A percentile compares a stretch with the other conserved stretches of the same genome.
Conservation (phyloP, 2,329 filamentous ascomycete genomes). For the Claviceps lovelessii region DNA sequence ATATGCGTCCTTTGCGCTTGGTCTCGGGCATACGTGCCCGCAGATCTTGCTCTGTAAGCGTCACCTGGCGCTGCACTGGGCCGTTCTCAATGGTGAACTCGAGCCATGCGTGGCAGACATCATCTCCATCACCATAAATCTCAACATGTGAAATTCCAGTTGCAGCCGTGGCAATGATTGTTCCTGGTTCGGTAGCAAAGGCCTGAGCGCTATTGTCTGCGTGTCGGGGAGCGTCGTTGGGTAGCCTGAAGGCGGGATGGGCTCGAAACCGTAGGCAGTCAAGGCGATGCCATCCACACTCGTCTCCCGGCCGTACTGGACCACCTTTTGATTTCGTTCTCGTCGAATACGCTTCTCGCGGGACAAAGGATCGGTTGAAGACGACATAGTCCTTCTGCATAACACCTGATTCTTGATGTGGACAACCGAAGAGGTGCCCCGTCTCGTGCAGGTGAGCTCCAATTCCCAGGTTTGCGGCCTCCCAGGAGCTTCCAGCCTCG, state of each 20-base stretch:
- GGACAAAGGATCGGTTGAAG: slow-evolving; percentile 70
- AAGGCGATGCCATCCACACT: slow-evolving; percentile 83
- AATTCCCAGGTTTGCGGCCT: slow-evolving; percentile 86
- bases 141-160: slow-evolving; percentile 79
- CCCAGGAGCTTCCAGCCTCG: slow-evolving; percentile 83
- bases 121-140: slow-evolving; percentile 65
- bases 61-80: slow-evolving; percentile 54
- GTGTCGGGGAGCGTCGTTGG: slow-evolving; percentile 51
- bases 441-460: slow-evolving; percentile 86
- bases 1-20: slow-evolving; percentile 57
- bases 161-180: slow-evolving; percentile 60
- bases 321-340: slow-evolving; percentile 73
- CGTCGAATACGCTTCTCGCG: slow-evolving; percentile 72
- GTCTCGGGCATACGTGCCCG: slow-evolving; percentile 56
- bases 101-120: slow-evolving; percentile 65
- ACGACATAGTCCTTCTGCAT: slow-evolving; percentile 83
- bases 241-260: slow-evolving; percentile 79
- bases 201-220: slow-evolving; percentile 69
- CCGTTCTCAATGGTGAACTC: slow-evolving; percentile 57
- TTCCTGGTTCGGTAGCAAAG: slow-evolving; percentile 68
- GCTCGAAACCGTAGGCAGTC: slow-evolving; percentile 79
- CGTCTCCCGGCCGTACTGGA: slow-evolving; percentile 59
- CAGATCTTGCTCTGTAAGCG: slow-evolving; percentile 61
- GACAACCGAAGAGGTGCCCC: slow-evolving; percentile 79
- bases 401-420: slow-evolving; percentile 77